Conservation (phyloP, 2,329 filamentous ascomycete species). For the Ophiocordyceps robertsii region DNA sequence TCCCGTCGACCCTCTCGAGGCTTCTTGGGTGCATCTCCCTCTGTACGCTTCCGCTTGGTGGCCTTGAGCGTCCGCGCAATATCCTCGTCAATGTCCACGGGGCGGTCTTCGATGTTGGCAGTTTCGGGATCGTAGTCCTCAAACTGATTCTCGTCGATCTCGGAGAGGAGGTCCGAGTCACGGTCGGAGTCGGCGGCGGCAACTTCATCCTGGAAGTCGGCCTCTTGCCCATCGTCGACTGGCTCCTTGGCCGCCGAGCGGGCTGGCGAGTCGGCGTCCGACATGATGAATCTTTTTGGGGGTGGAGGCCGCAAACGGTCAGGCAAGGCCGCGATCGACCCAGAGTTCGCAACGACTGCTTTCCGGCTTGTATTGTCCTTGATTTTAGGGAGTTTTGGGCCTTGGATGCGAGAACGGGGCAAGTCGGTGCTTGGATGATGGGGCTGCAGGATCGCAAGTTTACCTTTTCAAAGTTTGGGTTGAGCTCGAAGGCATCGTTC, state of each 20-base stretch:
- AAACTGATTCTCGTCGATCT: constrained; percentile 58
- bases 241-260: constrained; percentile 22
- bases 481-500: background rate
- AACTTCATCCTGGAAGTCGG: constrained; percentile 25
- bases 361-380: no score
- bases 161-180: constrained; percentile 48
- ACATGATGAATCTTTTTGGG: constrained; percentile 18
- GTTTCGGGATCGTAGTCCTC: constrained; percentile 55
- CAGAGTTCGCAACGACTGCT: background rate
- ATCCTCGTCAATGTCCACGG: constrained; percentile 55
- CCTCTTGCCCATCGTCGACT: constrained; percentile 27
- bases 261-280: constrained; percentile 30
- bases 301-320: background rate
- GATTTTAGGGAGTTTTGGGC: no score
- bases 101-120: constrained; percentile 48
- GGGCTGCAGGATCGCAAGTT: background rate
- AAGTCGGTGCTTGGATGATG: background rate
- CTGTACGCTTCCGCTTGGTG: constrained; percentile 50
- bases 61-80: constrained; percentile 50
- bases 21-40: constrained; percentile 54
- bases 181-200: constrained; percentile 34
- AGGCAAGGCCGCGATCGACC: background rate
- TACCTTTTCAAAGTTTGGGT: background rate
- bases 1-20: constrained; percentile 60
- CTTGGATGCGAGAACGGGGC: no score